phyloP scores from a whole-genome alignment of 2,329 filamentous ascomycete species.

The Colletotrichum sojae region DNA sequence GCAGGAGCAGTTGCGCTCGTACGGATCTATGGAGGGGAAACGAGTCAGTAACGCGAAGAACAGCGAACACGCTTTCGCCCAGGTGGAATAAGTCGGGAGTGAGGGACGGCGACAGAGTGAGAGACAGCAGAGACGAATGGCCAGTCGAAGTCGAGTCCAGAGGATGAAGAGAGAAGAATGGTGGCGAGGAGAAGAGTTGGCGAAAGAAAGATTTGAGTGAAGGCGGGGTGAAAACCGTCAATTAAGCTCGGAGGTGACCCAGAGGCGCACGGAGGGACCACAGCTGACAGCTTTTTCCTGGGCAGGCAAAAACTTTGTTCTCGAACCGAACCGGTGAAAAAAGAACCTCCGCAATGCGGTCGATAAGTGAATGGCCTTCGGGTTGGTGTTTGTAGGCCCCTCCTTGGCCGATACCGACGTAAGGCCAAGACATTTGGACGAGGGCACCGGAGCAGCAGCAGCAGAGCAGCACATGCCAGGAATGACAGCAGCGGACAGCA shows the following conservation, averaged over 20 bases:
- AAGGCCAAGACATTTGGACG: constrained; percentile 7
- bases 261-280: constrained; percentile 25
- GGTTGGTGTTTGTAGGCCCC: neutral
- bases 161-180: constrained; percentile 38
- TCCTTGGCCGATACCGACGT: constrained; percentile 10
- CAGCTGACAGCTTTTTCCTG: constrained; percentile 5
- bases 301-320: constrained; percentile 27
- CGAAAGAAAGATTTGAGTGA: constrained; percentile 34
- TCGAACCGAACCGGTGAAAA: constrained; percentile 25
- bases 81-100: neutral
- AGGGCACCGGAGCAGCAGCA: constrained; percentile 22
- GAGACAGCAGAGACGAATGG: constrained; percentile 14
- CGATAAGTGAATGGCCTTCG: neutral
- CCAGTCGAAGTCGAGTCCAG: constrained; percentile 45
- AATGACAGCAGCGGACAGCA: constrained; percentile 21
- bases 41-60: constrained; percentile 21
- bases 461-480: constrained; percentile 18
- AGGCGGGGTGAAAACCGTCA: constrained; percentile 26
- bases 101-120: constrained; percentile 12
- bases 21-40: constrained; percentile 28
- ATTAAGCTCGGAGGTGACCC: constrained; percentile 32
- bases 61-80: neutral
- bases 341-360: constrained; percentile 9
- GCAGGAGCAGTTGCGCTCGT: constrained; percentile 44
- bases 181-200: constrained; percentile 32